Evolutionary conservation across 2,329 filamentous ascomycete genomes (phyloP), one percentile per base, ranked within the genome.

Genomic region (Venturia pyrina): DNA sequence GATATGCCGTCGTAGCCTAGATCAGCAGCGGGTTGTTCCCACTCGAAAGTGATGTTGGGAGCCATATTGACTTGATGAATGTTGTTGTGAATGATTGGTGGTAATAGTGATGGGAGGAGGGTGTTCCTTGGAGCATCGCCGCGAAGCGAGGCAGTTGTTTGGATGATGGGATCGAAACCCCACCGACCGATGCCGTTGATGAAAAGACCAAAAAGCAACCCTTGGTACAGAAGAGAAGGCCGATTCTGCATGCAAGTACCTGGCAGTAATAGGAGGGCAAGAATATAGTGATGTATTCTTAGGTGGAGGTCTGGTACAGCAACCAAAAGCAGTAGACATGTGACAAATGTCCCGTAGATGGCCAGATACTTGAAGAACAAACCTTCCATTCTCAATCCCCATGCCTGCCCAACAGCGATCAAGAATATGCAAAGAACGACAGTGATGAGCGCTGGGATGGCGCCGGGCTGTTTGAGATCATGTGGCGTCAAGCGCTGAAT

Each of bases 281-380:
- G 81, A 69, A 98, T 90, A 74, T 98, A 99, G 75, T 99, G 95
- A 74, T 99, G 95, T 66, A 99, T 92, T 43, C 95, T 87, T 62
- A 99, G 82, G 68, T 87, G 89, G 63, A 96, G 85, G 8, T 87
- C 85, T 0, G 93, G 93, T 6, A 96, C 77, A 0, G 84, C 78
- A 15, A 96, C 80, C 43, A 89, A 83, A 62, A 92, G 78, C 40
- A 95, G 73, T 44, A 98, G 85, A n/a, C 80, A 81, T 2, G 79
- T 73, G 1, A 86, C 78, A 69, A 96, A 85, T 5, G 90, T 79
- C 28, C 81, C 83, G 74, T 97, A 97, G 24, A 96, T 81, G 70
- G 85, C 86, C 6, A 97, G 83, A 72, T 93, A 93, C 48, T 83
- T 84, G 40, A 89, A 83, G 69, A 98, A 83, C 2, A 91, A 86